Base-by-base conservation (phyloP, 2,329 filamentous ascomycete species). In the Dothideomycetes sp. region DNA sequence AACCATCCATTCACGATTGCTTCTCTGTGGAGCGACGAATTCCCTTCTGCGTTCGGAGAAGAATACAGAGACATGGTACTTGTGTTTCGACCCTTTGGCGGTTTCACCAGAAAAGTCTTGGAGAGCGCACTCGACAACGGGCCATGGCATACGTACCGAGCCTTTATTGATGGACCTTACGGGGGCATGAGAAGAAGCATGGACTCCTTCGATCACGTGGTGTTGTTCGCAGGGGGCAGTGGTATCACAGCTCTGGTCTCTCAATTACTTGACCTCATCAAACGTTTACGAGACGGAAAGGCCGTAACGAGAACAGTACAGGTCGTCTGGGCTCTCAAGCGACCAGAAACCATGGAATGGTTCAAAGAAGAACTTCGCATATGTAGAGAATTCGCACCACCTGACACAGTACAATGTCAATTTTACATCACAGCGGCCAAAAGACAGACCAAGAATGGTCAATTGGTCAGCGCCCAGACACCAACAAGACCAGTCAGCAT, bases 1-100 rank as follows among this genome's bases (percentile, higher is more conserved):
- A 95, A 94, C 51, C 91, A 96, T 53, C 89, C 89, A 0, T 96
- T 96, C 57, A 96, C 91, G 0, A 88, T 96, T 41, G 80, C 89
- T 2, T 95, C 87, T 1, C 71, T 94, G 6, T 95, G 87, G 63
- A 93, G 84, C 56, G 83, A 93, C 31, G 87, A 94, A 56, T 94
- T 95, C 47, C 86, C 87, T 1, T 94, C 88, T 0, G 82, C 85
- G 44, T 94, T 94, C 53, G 88, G 88, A 19, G 82, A 91, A 50
- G 72, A 83, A 37, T 94, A 89, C 54, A 73, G 87, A 36, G 89
- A 96, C 57, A 87, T 93, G 63, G 82, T 84, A 7, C 68, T 96
- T 12, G 85, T 96, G 1, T 95, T 96, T 65, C 78, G 88, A 44
- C 89, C 91, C 0, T 94, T 91, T 49, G 78, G 81, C 12, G 89